phyloP scores from a whole-genome alignment of 192 early-diverging fungal genomes.

The Chytriomyces sp. region DNA sequence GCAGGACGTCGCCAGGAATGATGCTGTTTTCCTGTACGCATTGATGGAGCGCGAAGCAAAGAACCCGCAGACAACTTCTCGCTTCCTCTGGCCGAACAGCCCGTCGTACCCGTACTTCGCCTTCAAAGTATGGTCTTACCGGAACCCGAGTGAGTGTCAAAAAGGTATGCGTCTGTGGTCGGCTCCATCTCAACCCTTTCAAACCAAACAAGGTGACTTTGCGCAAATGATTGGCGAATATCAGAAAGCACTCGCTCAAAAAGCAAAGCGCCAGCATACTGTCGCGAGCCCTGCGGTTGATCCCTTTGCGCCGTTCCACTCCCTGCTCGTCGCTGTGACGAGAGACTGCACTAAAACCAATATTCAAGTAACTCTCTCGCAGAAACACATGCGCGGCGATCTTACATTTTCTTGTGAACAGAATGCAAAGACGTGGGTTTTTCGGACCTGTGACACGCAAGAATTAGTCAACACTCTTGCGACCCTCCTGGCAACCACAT shows the following conservation, averaged over 20 bases:
- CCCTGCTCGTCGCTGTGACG: not conserved
- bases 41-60: conserved; percentile 1
- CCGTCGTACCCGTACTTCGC: conserved; percentile 15
- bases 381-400: not conserved
- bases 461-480: not conserved
- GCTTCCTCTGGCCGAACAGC: conserved; percentile 6
- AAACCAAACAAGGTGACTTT: too few relatives aligned
- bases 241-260: too few relatives aligned
- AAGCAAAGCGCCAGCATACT: not conserved
- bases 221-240: too few relatives aligned
- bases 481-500: not conserved
- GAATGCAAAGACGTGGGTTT: not conserved
- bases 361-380: conserved; percentile 2
- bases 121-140: conserved; percentile 14
- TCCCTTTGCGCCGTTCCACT: not conserved
- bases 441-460: not conserved
- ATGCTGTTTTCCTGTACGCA: not conserved
- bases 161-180: too few relatives aligned
- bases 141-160: not conserved
- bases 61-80: not conserved
- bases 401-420: not conserved
- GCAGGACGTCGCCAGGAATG: not conserved
- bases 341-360: not conserved
- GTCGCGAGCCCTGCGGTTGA: not conserved
- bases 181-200: too few relatives aligned